A percentile compares a stretch with the other conserved stretches of the same genome.
Evolutionary conservation across 805 yeast species (phyloP).

Genomic region (Saccharomycopsis amapae): DNA sequence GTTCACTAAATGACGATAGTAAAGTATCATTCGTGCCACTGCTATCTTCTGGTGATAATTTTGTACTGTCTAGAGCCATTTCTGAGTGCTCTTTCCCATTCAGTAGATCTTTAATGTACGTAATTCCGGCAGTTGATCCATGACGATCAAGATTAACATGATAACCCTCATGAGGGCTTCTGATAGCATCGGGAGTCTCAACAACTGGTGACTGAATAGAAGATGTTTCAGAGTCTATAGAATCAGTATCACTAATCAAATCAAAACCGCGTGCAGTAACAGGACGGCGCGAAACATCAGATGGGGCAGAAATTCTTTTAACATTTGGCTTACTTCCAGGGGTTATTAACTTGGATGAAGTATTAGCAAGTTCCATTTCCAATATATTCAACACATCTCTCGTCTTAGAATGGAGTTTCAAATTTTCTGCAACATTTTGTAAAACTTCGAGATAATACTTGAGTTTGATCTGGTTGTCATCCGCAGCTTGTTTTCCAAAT

Average conservation of each 20-base stretch:
- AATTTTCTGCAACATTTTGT: conserved; percentile 10
- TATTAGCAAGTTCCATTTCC: conserved; percentile 11
- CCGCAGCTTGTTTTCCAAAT: background rate
- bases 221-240: background rate
- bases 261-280: too few species aligned
- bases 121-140: background rate
- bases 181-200: conserved; percentile 1
- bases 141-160: background rate
- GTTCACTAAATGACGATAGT: conserved; percentile 6
- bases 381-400: conserved; percentile 13
- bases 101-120: background rate
- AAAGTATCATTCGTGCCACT: conserved; percentile 9
- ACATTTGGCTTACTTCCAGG: too few species aligned
- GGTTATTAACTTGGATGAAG: too few species aligned
- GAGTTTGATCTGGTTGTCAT: conserved; percentile 4
- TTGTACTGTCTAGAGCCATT: background rate
- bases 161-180: background rate
- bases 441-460: conserved; percentile 9
- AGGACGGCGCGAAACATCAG: too few species aligned
- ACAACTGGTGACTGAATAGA: conserved; percentile 3
- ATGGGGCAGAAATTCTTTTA: too few species aligned
- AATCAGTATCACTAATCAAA: background rate
- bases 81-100: background rate
- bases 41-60: conserved; percentile 1
- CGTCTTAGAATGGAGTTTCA: conserved; percentile 11